Base-by-base conservation (phyloP, 805 yeast genomes). In the Peterozyma xylosa region DNA sequence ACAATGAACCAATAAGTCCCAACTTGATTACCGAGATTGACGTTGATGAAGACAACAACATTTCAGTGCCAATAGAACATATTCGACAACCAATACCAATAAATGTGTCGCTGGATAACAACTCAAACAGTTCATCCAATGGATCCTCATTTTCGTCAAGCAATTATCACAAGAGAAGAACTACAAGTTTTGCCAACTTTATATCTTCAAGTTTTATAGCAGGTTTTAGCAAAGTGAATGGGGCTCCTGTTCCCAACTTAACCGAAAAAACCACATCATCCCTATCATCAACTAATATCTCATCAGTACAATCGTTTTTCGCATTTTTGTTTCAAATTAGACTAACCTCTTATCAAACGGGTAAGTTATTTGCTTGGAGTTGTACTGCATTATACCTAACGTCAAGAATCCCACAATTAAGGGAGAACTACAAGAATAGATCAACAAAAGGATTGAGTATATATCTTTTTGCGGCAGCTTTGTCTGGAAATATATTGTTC, bases 381-480 rank as follows among this genome's bases (percentile, higher is more conserved):
- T 75, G 80, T 47, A 71, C 81, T 1, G 43, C 54, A 5, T 67
- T 76, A 1, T 76, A 76, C 48, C 58, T 75, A 39, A 46, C 65
- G 9, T 76, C 81, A 3, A 56, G 82, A 42, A 62, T 74, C 35
- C 82, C 82, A 0, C 82, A 76, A 48, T 54, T 76, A 21, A 57
- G 64, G 47, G 70, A 71, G 38, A 76, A 76, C 51, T 66, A 67
- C 51, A 50, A 54, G 41, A 50, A 73, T 18, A 66, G 66, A 45
- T 67, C 79, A 5, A 78, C 77, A 1, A 68, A 65, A 4, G 82
- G 82, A 7, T 63, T 76, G 9, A 71, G 78, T 1, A 68, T 76
- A 10, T 54, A 73, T 34, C 56, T 76, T 16, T 73, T 76, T 47
- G 62, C 67, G 2, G 66, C 74, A 36, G 80, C 80, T 6, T 59